phyloP scores from a whole-genome alignment of 1,284 basidiomycete genomes.

The Puccinia triticina region DNA sequence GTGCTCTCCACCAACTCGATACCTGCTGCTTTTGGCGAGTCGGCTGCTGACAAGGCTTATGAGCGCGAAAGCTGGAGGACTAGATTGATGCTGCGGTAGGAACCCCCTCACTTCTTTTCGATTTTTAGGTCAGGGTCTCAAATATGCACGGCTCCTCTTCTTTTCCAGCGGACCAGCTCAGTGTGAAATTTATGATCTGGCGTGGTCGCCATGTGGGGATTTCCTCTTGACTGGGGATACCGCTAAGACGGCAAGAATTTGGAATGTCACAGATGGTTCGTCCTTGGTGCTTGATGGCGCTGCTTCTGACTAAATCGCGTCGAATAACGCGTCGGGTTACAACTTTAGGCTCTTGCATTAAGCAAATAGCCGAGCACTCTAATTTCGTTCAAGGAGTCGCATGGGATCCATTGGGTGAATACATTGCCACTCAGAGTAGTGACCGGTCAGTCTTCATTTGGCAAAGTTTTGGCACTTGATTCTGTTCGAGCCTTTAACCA shows the following conservation, averaged over 20 bases:
- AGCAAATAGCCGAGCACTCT: constrained; percentile 82
- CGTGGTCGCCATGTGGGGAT: constrained; percentile 94
- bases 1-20: constrained; percentile 40
- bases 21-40: constrained; percentile 40
- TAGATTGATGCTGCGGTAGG: constrained; percentile 50
- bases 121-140: not conserved
- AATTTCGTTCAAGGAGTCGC: constrained; percentile 96
- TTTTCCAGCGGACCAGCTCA: constrained; percentile 51
- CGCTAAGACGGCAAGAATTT: constrained; percentile 89
- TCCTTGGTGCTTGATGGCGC: constrained; percentile 36
- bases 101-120: not conserved
- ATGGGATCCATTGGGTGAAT: constrained; percentile 93
- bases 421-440: constrained; percentile 89
- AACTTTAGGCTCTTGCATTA: constrained; percentile 64
- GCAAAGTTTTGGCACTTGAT: constrained; percentile 52
- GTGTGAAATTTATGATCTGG: constrained; percentile 89
- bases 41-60: constrained; percentile 36
- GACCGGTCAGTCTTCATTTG: constrained; percentile 67
- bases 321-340: not conserved
- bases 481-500: not conserved
- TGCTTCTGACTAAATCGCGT: not conserved
- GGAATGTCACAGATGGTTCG: constrained; percentile 73
- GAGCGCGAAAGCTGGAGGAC: constrained; percentile 51
- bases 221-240: constrained; percentile 93
- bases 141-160: not conserved